These are phyloP conservation scores for Trichoderma atroviride DNA, from an alignment of 2,329 filamentous ascomycete species.

Conservation along the genomic window DNA sequence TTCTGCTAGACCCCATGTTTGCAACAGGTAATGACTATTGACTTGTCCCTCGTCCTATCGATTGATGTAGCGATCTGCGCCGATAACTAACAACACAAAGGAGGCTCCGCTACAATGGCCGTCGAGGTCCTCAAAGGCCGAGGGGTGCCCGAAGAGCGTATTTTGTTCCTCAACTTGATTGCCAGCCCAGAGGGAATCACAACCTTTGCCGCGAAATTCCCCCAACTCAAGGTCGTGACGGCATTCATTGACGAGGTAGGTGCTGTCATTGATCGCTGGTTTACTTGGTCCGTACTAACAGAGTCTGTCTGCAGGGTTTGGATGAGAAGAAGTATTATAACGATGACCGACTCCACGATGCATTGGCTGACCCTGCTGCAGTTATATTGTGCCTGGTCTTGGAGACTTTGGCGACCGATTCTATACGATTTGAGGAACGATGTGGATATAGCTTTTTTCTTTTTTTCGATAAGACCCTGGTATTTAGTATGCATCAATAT, in stretches of 20 bases:
- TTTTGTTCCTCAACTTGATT: constrained; percentile 95
- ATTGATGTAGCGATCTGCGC: not conserved
- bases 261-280: constrained; percentile 22
- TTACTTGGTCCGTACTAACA: constrained; percentile 20
- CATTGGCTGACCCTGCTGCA: constrained; percentile 51
- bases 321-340: constrained; percentile 87
- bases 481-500: constrained; percentile 13
- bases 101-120: constrained; percentile 94
- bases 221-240: constrained; percentile 87
- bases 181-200: constrained; percentile 92
- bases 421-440: constrained; percentile 82
- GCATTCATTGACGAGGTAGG: constrained; percentile 85
- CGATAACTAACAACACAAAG: constrained; percentile 46
- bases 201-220: constrained; percentile 87
- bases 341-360: constrained; percentile 20
- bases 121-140: constrained; percentile 88
- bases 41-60: not conserved
- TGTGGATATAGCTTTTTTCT: constrained; percentile 51
- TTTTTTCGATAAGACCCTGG: not conserved
- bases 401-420: constrained; percentile 96
- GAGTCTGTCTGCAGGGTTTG: constrained; percentile 60
- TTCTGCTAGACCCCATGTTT: constrained; percentile 98
- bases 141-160: constrained; percentile 92
- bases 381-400: constrained; percentile 91
- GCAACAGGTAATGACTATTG: constrained; percentile 69